These are phyloP conservation scores for Leishmania lainsoni DNA, from an alignment of 208 protist species.

Conservation along the genomic window DNA sequence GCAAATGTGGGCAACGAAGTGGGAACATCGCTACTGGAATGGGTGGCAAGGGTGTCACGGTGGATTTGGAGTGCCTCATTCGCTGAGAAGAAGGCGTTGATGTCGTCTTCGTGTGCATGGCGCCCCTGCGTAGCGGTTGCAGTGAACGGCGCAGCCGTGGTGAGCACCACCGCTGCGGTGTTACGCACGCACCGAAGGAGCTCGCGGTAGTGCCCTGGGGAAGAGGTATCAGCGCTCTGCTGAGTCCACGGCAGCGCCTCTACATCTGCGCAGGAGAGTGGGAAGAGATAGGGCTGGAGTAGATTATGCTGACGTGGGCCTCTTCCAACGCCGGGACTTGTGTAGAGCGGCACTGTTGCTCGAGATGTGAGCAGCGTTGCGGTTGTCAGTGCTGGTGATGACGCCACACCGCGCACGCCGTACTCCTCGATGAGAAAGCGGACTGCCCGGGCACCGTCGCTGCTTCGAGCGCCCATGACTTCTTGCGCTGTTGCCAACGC, in stretches of 20 bases:
- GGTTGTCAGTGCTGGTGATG: slow-evolving; percentile 14
- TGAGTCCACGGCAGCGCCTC: background rate
- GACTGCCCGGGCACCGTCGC: slow-evolving; percentile 1
- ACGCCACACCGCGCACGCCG: background rate
- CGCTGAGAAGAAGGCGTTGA: slow-evolving; percentile 17
- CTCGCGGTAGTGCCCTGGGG: background rate
- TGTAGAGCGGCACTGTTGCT: background rate
- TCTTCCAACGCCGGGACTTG: too few relatives aligned
- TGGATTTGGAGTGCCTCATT: slow-evolving; percentile 3
- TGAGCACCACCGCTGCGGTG: background rate
- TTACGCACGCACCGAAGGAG: background rate
- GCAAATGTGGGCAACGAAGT: background rate
- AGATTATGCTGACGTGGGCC: background rate
- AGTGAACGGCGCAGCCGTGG: background rate
- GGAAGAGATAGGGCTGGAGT: background rate
- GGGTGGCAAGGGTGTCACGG: background rate
- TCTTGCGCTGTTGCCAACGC: slow-evolving; percentile 13
- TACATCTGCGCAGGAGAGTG: background rate
- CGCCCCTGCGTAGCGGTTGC: background rate
- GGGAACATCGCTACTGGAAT: background rate
- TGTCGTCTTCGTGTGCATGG: slow-evolving; percentile 9
- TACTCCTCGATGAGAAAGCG: slow-evolving; percentile 15
- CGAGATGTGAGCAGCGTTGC: background rate
- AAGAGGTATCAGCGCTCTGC: background rate
- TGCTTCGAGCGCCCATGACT: background rate